These are phyloP conservation scores for Rhododendron ferrugineum DNA, from an alignment of 148 eudicot species.

Conservation along the genomic window DNA sequence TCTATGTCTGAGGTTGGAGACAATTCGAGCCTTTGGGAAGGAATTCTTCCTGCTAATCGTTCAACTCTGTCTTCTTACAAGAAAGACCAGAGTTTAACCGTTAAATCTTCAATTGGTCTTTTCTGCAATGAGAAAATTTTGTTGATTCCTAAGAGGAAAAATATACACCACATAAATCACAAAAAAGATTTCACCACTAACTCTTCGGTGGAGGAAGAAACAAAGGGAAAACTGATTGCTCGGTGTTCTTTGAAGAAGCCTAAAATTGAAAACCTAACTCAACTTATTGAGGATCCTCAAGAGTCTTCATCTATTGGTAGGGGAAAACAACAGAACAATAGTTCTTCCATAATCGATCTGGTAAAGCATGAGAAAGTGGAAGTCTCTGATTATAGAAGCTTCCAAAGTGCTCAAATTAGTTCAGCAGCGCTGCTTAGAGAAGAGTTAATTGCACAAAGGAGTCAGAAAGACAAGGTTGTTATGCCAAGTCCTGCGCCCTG, in stretches of 20 bases:
- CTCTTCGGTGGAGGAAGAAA: slow-evolving; percentile 19
- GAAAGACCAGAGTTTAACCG: slow-evolving; percentile 21
- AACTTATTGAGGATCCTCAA: slow-evolving; percentile 12
- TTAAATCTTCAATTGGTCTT: slow-evolving; percentile 32
- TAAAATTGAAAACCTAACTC: slow-evolving; percentile 29
- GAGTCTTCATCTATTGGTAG: slow-evolving; percentile 10
- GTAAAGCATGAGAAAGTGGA: slow-evolving; percentile 17
- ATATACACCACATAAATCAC: slow-evolving; percentile 16
- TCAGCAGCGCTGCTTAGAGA: slow-evolving; percentile 15
- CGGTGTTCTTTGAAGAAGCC: slow-evolving; percentile 52
- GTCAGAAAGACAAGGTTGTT: slow-evolving; percentile 26
- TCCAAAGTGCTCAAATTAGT: slow-evolving; percentile 12
- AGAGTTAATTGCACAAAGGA: slow-evolving; percentile 21
- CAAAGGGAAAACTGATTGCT: slow-evolving; percentile 20
- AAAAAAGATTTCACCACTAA: slow-evolving; percentile 32
- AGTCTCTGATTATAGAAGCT: slow-evolving; percentile 15
- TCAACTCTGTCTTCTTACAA: slow-evolving; percentile 41
- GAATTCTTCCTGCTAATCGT: slow-evolving; percentile 79
- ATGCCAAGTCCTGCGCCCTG: slow-evolving; percentile 27
- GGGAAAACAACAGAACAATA: slow-evolving; percentile 12
- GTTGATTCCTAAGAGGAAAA: slow-evolving; percentile 23
- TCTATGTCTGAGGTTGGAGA: slow-evolving; percentile 29
- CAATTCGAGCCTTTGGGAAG: slow-evolving; percentile 24
- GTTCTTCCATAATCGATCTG: slow-evolving; percentile 5
- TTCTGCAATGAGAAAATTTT: slow-evolving; percentile 21